Evolutionary conservation across 1,139 yeast species (phyloP), one percentile per base, ranked within the genome.

Genomic region (Suhomyces bolitotheri): DNA sequence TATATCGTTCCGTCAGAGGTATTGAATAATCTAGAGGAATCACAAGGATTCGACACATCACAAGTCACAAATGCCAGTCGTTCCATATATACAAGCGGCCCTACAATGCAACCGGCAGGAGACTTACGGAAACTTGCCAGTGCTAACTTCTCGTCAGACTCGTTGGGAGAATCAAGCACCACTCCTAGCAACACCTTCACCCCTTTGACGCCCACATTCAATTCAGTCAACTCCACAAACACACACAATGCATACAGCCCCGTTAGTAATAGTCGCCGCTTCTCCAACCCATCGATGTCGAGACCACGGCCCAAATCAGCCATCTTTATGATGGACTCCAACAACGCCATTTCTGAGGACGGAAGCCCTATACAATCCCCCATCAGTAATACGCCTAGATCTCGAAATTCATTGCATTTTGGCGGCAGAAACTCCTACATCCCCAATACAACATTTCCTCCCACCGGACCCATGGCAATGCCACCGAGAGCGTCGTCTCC

Each of bases 91-190:
- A 8, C 20, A 8, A 8, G 20, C 20, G 20, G 20, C 20, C 8
- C 8, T 6, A 6, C 6, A 17, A 7, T 8, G 20, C 27, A 27
- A 19, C 24, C 25, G 13, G 16, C 31, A 11, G 25, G 33, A 4
- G 49, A 46, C 35, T 39, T 62, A 22, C 40, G 53, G 4, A 47
- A 46, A 26, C 51, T 69, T 17, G 62, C 67, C 9, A 66, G 73
- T 40, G 66, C 72, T 27, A 70, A 70, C 47, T 70, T 70, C 47
- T 67, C 73, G n/a, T 51, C 69, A 0, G 75, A 70, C 32, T 70
- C 75, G 2, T 45, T 68, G 11, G 38, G 33, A n/a, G 44, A 36
- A 5, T 12, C 13, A 16, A 14, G 13, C 7, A 12, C 10, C 12
- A 12, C 13, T 8, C 33, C 45, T 34, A 23, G 29, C 12, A 27